Evolutionary conservation across 1,139 yeast genomes (phyloP).

Genomic region (Candida mesenterica): DNA sequence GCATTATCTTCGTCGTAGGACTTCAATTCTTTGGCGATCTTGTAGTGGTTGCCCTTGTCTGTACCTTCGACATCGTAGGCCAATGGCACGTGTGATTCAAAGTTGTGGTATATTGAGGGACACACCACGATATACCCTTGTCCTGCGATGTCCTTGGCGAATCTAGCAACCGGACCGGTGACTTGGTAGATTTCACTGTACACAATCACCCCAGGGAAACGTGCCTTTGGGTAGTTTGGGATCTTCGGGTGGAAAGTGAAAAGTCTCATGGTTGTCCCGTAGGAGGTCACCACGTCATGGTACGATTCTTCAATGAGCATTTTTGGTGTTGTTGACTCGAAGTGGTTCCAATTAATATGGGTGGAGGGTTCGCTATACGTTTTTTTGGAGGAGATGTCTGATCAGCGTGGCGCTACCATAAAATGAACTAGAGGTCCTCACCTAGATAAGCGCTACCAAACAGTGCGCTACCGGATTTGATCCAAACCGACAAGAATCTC

Average conservation of each 20-base stretch:
- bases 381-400: too few species aligned
- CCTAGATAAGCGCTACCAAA: too few species aligned
- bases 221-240: slow-evolving; percentile 69
- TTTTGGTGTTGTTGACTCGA: neutral
- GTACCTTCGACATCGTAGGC: slow-evolving; percentile 74
- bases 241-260: slow-evolving; percentile 67
- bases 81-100: slow-evolving; percentile 60
- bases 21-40: slow-evolving; percentile 62
- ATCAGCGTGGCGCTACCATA: too few species aligned
- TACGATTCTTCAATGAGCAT: slow-evolving; percentile 71
- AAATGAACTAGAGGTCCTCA: too few species aligned
- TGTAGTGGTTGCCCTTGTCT: slow-evolving; percentile 68
- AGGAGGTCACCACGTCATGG: slow-evolving; percentile 64
- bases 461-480: too few species aligned
- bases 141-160: slow-evolving; percentile 76
- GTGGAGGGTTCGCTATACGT: too few species aligned
- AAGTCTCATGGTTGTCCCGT: slow-evolving; percentile 67
- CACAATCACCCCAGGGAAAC: slow-evolving; percentile 77
- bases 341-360: neutral
- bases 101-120: slow-evolving; percentile 79
- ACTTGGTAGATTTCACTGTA: slow-evolving; percentile 83
- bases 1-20: slow-evolving; percentile 77
- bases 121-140: slow-evolving; percentile 77
- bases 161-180: slow-evolving; percentile 73
- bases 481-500: too few species aligned